These are phyloP conservation scores for Euptelea pleiosperma DNA, from an alignment of 164 flowering plant genomes.

Conservation along the genomic window DNA sequence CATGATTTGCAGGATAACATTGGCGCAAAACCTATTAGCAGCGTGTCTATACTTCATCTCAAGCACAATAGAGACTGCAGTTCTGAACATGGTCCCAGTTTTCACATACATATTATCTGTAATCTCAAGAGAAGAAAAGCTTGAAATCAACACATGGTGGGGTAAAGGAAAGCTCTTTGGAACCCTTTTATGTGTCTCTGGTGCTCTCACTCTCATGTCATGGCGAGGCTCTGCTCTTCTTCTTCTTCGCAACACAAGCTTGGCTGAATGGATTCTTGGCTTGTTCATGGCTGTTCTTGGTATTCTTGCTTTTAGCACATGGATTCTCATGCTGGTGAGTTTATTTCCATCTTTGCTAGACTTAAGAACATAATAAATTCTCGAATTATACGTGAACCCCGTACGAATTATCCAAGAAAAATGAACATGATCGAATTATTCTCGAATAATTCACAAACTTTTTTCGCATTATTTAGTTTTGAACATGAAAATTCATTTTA, in stretches of 20 bases:
- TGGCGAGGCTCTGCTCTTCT: too few relatives aligned
- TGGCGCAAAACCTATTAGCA: conserved; percentile 12
- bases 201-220: conserved; percentile 16
- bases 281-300: conserved; percentile 3
- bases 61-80: conserved; percentile 17
- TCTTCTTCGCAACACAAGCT: too few relatives aligned
- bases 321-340: conserved; percentile 6
- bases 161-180: conserved; percentile 22
- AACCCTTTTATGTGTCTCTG: conserved; percentile 16
- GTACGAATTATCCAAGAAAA: too few relatives aligned
- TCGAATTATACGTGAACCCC: too few relatives aligned
- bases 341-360: too few relatives aligned
- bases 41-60: conserved; percentile 19
- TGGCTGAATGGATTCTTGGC: neutral
- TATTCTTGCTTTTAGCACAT: neutral
- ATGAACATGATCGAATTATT: too few relatives aligned
- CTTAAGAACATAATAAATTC: too few relatives aligned
- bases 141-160: conserved; percentile 12
- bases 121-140: conserved; percentile 16
- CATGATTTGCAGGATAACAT: conserved; percentile 9
- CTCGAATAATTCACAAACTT: too few relatives aligned
- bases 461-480: too few relatives aligned
- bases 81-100: conserved; percentile 19
- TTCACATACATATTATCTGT: conserved; percentile 17
- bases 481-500: too few relatives aligned